Percentiles rank a stretch among this genome's conserved stretches.
Conservation (phyloP, 2,329 filamentous ascomycete species). For the Trichophaea hybrida region DNA sequence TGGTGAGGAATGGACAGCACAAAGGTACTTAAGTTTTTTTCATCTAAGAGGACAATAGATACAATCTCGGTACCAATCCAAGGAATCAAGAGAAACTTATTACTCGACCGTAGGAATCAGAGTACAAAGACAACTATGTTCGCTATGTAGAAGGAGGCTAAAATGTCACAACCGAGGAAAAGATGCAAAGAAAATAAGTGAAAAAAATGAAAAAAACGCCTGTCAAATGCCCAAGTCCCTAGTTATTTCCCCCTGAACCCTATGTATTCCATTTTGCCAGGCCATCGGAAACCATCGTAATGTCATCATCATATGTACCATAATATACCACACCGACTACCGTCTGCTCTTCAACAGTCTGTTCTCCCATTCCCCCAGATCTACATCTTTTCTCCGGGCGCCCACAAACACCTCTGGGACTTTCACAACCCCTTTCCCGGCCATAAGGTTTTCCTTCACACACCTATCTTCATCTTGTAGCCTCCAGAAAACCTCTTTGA, state of each 20-base stretch:
- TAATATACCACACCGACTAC: background rate
- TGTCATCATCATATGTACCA: background rate
- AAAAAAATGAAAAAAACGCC: background rate
- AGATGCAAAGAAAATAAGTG: background rate
- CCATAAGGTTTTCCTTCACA: slow-evolving; percentile 6
- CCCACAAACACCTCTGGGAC: slow-evolving; percentile 17
- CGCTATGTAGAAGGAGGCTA: background rate
- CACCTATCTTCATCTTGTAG: slow-evolving; percentile 9
- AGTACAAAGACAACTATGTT: background rate
- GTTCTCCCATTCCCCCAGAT: slow-evolving; percentile 2
- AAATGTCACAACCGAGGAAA: background rate
- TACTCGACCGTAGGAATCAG: background rate
- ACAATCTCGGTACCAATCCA: background rate
- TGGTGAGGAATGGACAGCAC: background rate
- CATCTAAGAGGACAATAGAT: background rate
- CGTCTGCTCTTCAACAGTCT: background rate
- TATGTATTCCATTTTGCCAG: background rate
- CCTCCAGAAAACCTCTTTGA: slow-evolving; percentile 21
- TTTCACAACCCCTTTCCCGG: slow-evolving; percentile 13
- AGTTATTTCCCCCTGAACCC: background rate
- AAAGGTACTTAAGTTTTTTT: background rate
- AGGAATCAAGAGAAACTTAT: background rate
- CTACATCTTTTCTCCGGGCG: background rate
- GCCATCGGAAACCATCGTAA: background rate
- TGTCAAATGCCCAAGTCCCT: background rate